Evolutionary conservation across 352 stramenopile species (phyloP), one percentile per base, ranked within the genome.

Genomic region (Pythium scleroteichum): DNA sequence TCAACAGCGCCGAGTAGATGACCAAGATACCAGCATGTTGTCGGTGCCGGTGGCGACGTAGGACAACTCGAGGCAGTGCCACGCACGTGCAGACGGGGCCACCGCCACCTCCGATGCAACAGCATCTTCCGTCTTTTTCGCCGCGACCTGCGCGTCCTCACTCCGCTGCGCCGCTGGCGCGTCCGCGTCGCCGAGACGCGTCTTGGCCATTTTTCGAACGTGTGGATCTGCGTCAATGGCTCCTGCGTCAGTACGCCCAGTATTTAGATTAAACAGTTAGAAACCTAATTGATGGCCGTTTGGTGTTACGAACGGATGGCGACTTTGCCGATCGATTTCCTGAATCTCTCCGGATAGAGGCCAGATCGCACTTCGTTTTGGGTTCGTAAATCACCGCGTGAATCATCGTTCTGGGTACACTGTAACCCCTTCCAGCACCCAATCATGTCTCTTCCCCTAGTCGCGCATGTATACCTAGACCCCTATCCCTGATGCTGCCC

Each of bases 1-100:
- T 10, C 29, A 35, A 10, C 29, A 35, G 29, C 29, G 29, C 29
- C 29, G 29, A 35, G 29, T 10, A 35, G 29, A 35, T 10, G 29
- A 35, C 29, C 5, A 35, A 10, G 29, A 44, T 77, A 86, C 77
- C 62, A 79, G 68, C 77, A 86, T 86, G 17, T 57, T 59, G 39
- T 83, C 74, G 16, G 56, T 59, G 47, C 61, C 61, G 1, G 53
- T 39, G 13, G 48, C 53, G 32, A 63, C 22, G 53, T 59, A 83
- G 26, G 68, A 74, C 20, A 76, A 27, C 7, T 50, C 19, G 13
- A 86, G 65, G 35, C 70, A 65, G 22, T 75, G 42, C 76, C 76
- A 86, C 22, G 38, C 40, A 29, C n/a, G 46, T 8, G 42, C 22
- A 9, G 23, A 5, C 49, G 39, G 16, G 5, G 27, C 19, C 6